Conservation (phyloP, 78 protist species). For the Dictyostelium intermedium region DNA sequence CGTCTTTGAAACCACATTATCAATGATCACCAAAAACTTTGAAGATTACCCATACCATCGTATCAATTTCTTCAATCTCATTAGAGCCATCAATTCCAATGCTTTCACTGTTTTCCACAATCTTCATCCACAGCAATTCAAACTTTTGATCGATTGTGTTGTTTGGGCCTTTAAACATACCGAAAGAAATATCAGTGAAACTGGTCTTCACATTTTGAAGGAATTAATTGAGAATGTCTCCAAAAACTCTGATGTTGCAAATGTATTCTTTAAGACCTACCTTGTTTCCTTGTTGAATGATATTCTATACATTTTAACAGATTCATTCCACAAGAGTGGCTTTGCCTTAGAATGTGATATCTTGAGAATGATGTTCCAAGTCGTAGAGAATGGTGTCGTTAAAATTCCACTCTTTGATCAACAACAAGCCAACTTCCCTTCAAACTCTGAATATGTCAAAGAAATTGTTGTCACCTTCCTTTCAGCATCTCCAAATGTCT, state of each 20-base stretch:
- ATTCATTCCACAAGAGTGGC: constrained; percentile 83
- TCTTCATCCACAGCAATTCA: constrained; percentile 80
- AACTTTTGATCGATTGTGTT: constrained; percentile 90
- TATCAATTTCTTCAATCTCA: constrained; percentile 89
- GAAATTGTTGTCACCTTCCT: constrained; percentile 16
- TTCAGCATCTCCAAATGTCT: constrained; percentile 74
- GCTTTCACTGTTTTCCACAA: constrained; percentile 90
- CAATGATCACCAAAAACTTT: constrained; percentile 92
- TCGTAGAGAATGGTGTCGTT: constrained; percentile 75
- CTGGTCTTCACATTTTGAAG: constrained; percentile 83
- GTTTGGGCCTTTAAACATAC: constrained; percentile 97
- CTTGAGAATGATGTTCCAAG: constrained; percentile 55
- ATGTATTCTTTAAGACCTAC: constrained; percentile 70
- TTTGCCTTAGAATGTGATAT: constrained; percentile 75
- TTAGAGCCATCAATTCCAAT: constrained; percentile 90
- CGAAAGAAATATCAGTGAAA: constrained; percentile 92
- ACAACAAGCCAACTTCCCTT: not conserved
- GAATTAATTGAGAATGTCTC: constrained; percentile 81
- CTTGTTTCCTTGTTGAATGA: constrained; percentile 59
- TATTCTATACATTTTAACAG: constrained; percentile 80
- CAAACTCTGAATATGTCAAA: constrained; percentile 44
- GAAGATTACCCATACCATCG: constrained; percentile 96
- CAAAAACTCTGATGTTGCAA: constrained; percentile 30
- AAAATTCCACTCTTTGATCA: constrained; percentile 61
- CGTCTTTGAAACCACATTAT: constrained; percentile 92